phyloP scores from a whole-genome alignment of 768 basidiomycete genomes.

The Cystobasidium ongulense region DNA sequence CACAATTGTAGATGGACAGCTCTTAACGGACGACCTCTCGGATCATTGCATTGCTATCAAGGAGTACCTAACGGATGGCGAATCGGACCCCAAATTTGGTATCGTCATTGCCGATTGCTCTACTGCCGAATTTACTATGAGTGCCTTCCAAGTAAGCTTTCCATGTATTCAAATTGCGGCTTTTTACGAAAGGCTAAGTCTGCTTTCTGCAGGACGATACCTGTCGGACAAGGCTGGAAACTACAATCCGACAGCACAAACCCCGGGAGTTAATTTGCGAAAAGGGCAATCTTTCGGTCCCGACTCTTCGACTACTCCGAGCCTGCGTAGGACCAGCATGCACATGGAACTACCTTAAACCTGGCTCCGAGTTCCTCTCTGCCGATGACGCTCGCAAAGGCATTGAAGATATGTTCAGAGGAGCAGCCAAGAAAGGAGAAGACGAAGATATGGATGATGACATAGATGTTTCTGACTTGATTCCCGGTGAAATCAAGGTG shows the following conservation, averaged over 20 bases:
- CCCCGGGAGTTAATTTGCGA: slow-evolving; percentile 38
- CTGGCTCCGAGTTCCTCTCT: slow-evolving; percentile 67
- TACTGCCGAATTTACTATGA: slow-evolving; percentile 88
- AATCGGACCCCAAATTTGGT: slow-evolving; percentile 55
- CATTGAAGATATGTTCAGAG: slow-evolving; percentile 57
- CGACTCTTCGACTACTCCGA: slow-evolving; percentile 74
- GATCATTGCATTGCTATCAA: slow-evolving; percentile 89
- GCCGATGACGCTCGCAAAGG: slow-evolving; percentile 63
- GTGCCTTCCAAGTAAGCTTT: slow-evolving; percentile 57
- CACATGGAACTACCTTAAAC: slow-evolving; percentile 77
- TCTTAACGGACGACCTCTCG: slow-evolving; percentile 84
- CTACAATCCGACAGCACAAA: slow-evolving; percentile 53
- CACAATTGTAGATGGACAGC: slow-evolving; percentile 81
- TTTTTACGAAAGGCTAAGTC: neutral
- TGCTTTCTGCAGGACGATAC: slow-evolving; percentile 58
- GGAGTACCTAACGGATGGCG: slow-evolving; percentile 38
- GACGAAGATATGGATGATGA: slow-evolving; percentile 50
- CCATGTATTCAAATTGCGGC: too few species aligned
- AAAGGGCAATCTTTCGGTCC: slow-evolving; percentile 76
- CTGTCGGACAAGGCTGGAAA: slow-evolving; percentile 85
- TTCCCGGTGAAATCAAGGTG: slow-evolving; percentile 66
- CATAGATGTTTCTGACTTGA: slow-evolving; percentile 37
- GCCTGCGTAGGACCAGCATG: slow-evolving; percentile 68
- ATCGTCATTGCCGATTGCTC: slow-evolving; percentile 86
- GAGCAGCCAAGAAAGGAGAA: slow-evolving; percentile 43